phyloP scores from a whole-genome alignment of 345 rosid genomes.

The Eutrema yunnanense region DNA sequence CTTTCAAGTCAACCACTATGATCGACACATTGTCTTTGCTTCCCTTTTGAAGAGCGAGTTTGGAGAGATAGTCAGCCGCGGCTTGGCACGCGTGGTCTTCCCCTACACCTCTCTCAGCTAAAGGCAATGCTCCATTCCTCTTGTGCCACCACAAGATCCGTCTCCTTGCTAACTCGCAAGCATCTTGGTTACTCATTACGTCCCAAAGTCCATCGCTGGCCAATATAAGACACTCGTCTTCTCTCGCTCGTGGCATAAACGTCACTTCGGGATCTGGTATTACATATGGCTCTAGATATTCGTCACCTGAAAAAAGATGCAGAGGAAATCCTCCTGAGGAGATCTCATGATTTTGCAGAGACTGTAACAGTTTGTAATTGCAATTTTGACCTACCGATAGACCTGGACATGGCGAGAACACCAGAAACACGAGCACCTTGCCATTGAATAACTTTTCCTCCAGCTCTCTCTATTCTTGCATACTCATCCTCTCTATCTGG shows the following conservation, averaged over 20 bases:
- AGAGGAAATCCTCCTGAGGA: neutral
- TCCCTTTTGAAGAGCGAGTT: constrained; percentile 73
- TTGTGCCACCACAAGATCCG: constrained; percentile 79
- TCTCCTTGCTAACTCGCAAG: constrained; percentile 72
- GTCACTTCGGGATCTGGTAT: constrained; percentile 95
- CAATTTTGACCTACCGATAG: constrained; percentile 57
- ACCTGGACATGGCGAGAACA: constrained; percentile 95
- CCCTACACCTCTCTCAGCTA: constrained; percentile 56
- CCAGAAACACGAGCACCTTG: constrained; percentile 92
- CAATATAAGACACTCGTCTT: constrained; percentile 79
- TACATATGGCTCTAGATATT: constrained; percentile 92
- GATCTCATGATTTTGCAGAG: neutral
- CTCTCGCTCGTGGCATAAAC: constrained; percentile 80
- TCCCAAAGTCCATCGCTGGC: constrained; percentile 99
- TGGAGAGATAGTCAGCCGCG: constrained; percentile 68
- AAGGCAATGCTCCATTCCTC: constrained; percentile 48
- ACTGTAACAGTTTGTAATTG: constrained; percentile 16
- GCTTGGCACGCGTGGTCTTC: constrained; percentile 71
- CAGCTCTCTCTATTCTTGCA: constrained; percentile 83
- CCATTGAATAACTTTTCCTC: constrained; percentile 95
- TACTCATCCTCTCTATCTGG: constrained; percentile 81
- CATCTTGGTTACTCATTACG: constrained; percentile 92
- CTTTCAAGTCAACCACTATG: constrained; percentile 82
- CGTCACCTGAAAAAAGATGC: constrained; percentile 56
- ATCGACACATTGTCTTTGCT: constrained; percentile 85